Percentiles rank a stretch among this genome's conserved stretches.
phyloP scores from a whole-genome alignment of 1,139 yeast genomes.

The Lodderomyces pseudojiufengensis region DNA sequence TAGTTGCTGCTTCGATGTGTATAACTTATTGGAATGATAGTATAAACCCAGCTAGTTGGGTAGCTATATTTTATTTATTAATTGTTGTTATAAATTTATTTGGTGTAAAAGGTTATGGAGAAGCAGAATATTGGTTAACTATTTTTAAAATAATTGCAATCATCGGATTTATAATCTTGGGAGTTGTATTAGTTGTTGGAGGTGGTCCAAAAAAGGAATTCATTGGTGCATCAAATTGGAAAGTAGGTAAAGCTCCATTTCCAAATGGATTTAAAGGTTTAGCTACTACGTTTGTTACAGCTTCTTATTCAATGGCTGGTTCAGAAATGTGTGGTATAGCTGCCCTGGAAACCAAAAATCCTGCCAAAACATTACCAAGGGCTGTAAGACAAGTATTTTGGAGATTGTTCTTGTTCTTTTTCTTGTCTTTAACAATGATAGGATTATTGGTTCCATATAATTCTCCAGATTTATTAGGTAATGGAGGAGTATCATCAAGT shows the following conservation, averaged over 20 bases:
- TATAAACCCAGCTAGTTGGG: conserved; percentile 62
- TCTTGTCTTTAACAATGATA: conserved; percentile 36
- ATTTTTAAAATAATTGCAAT: conserved; percentile 59
- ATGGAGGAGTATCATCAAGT: conserved; percentile 26
- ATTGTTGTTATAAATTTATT: conserved; percentile 57
- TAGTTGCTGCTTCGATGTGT: conserved; percentile 74
- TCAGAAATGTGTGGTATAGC: conserved; percentile 50
- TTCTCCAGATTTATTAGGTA: conserved; percentile 31
- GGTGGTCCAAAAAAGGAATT: conserved; percentile 64
- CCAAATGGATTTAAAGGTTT: conserved; percentile 43
- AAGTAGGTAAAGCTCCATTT: conserved; percentile 48
- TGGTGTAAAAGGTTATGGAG: conserved; percentile 74
- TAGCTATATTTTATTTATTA: conserved; percentile 59
- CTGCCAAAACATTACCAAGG: conserved; percentile 34
- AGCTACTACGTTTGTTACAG: conserved; percentile 40
- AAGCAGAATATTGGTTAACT: conserved; percentile 64
- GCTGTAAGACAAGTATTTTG: conserved; percentile 44
- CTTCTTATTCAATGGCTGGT: conserved; percentile 41
- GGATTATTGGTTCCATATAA: conserved; percentile 37
- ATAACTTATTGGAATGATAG: conserved; percentile 59
- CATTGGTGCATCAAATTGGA: conserved; percentile 61
- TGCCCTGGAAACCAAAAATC: conserved; percentile 36
- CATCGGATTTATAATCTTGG: conserved; percentile 60
- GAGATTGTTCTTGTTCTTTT: conserved; percentile 41
- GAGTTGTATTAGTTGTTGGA: conserved; percentile 60